Evolutionary conservation across 2,329 filamentous ascomycete species (phyloP).

Genomic region (Nemania sp.): DNA sequence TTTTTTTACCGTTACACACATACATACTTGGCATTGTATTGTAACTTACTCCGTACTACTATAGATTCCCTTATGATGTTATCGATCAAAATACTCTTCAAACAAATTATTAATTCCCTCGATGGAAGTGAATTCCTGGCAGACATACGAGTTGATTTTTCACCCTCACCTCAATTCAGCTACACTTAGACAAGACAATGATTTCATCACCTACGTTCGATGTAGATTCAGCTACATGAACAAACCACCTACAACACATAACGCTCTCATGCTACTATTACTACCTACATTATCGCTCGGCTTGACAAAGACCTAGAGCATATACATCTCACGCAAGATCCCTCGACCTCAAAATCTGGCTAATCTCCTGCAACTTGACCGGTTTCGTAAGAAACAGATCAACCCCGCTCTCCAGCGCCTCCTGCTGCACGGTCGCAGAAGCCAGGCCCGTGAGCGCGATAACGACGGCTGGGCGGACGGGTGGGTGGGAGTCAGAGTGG

Average conservation of each 20-base stretch:
- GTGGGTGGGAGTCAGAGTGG: no score
- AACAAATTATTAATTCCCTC: no score
- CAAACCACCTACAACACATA: not conserved
- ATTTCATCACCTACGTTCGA: not conserved
- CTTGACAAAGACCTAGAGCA: not conserved
- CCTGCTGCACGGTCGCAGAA: slow-evolving; percentile 47
- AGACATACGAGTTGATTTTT: no score
- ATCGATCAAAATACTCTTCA: no score
- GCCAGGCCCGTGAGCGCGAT: slow-evolving; percentile 51
- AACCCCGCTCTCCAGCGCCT: slow-evolving; percentile 50
- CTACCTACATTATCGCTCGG: not conserved
- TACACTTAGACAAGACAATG: not conserved
- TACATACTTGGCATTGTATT: no score
- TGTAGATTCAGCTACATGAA: not conserved
- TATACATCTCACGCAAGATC: slow-evolving; percentile 3
- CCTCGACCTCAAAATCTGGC: slow-evolving; percentile 12
- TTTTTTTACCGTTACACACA: no score
- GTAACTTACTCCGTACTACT: no score
- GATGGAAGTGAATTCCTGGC: no score
- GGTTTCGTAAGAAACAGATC: slow-evolving; percentile 54
- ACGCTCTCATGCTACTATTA: not conserved
- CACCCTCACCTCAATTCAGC: no score
- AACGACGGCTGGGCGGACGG: slow-evolving; percentile 44
- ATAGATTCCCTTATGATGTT: slow-evolving; percentile 15
- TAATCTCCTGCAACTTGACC: slow-evolving; percentile 42